phyloP scores from a whole-genome alignment of 139 green algal species.

The Asterochloris erici region DNA sequence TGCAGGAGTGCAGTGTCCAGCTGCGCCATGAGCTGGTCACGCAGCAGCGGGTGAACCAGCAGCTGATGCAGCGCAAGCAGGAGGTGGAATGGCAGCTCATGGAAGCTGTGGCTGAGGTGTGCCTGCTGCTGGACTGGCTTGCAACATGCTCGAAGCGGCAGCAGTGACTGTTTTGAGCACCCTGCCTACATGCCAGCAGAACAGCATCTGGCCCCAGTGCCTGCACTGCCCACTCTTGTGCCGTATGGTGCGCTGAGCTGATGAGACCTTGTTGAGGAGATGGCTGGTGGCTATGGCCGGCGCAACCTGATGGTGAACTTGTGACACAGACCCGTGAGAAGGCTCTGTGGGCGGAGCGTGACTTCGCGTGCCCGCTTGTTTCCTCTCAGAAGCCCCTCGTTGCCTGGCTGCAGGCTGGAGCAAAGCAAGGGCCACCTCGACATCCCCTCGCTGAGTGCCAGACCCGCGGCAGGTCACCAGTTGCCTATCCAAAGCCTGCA shows the following conservation, averaged over 20 bases:
- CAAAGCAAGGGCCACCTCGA: too few relatives aligned
- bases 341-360: too few relatives aligned
- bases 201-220: neutral
- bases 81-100: constrained; percentile 69
- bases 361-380: too few relatives aligned
- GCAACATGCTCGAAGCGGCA: neutral
- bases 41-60: constrained; percentile 39
- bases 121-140: neutral
- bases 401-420: too few relatives aligned
- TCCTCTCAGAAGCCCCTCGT: too few relatives aligned
- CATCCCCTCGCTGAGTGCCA: too few relatives aligned
- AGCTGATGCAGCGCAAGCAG: constrained; percentile 54
- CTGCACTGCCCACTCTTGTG: neutral
- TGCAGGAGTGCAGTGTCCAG: neutral
- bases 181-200: neutral
- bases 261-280: neutral
- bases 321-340: neutral
- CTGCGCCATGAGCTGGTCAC: constrained; percentile 11
- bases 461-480: too few relatives aligned
- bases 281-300: neutral
- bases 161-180: neutral
- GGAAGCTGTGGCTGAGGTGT: constrained; percentile 28
- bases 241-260: neutral
- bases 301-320: neutral
- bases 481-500: too few relatives aligned